These are phyloP conservation scores for Syncephalastrum contaminatum DNA, from an alignment of 371 early-diverging fungal species.

Conservation along the genomic window DNA sequence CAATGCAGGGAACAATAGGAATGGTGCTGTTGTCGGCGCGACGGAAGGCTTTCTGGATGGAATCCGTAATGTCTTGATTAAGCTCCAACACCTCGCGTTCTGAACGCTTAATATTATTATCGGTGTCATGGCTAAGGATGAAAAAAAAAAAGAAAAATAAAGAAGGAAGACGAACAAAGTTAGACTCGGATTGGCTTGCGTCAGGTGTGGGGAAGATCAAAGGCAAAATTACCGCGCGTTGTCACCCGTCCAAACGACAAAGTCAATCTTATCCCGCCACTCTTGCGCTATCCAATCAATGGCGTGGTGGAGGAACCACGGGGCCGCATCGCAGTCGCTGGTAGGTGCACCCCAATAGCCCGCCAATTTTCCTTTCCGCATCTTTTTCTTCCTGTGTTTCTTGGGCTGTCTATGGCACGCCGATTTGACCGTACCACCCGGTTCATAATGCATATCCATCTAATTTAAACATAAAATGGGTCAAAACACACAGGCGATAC, in stretches of 20 bases:
- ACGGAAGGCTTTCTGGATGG: constrained; percentile 16
- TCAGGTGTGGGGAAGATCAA: background rate
- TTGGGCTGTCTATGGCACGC: constrained; percentile 53
- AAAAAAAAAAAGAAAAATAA: background rate
- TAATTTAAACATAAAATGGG: constrained; percentile 6
- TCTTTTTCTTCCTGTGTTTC: constrained; percentile 18
- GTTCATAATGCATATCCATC: constrained; percentile 49
- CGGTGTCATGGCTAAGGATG: constrained; percentile 62
- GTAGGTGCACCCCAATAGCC: constrained; percentile 62
- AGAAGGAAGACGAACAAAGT: background rate
- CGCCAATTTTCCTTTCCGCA: constrained; percentile 22
- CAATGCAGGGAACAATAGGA: constrained; percentile 54
- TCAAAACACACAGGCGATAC: background rate
- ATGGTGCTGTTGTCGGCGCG: constrained; percentile 13
- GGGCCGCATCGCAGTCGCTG: constrained; percentile 67
- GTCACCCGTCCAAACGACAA: constrained; percentile 81
- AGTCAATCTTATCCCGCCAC: constrained; percentile 59
- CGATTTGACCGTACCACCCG: constrained; percentile 51
- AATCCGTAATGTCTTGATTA: constrained; percentile 32
- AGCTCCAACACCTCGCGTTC: constrained; percentile 53
- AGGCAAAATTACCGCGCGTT: constrained; percentile 52
- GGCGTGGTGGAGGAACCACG: constrained; percentile 59
- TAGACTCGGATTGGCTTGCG: background rate
- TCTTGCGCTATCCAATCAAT: constrained; percentile 57
- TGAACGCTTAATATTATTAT: constrained; percentile 22